A percentile compares a stretch with the other conserved stretches of the same genome.
Evolutionary conservation across 768 basidiomycete species (phyloP).

Genomic region (Collybia sordida): DNA sequence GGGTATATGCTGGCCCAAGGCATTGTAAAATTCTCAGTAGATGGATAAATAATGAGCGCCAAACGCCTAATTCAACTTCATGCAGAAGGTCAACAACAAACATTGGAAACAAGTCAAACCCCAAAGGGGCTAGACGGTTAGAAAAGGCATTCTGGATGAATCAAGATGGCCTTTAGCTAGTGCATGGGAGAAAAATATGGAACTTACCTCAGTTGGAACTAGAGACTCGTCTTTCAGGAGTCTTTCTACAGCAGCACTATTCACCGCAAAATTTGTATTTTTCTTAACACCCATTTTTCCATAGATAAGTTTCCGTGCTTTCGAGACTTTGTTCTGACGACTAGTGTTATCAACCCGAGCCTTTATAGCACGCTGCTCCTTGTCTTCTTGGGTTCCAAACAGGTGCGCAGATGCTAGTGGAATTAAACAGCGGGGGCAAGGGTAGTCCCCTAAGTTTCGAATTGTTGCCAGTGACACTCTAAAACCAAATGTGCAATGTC

Average conservation of each 20-base stretch:
- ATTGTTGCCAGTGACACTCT: constrained; percentile 32
- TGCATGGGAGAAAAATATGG: not conserved
- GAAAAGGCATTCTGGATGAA: constrained; percentile 31
- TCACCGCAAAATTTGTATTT: not conserved
- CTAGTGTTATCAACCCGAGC: not conserved
- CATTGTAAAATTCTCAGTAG: constrained; percentile 28
- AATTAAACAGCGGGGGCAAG: constrained; percentile 34
- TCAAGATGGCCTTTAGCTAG: not conserved
- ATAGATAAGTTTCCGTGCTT: constrained; percentile 6
- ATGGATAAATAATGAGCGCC: constrained; percentile 35
- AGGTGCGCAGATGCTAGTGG: constrained; percentile 15
- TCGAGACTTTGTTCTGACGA: not conserved
- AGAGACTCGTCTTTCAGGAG: constrained; percentile 3
- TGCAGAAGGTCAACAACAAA: constrained; percentile 38
- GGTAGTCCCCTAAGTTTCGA: constrained; percentile 25
- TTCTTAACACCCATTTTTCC: no score
- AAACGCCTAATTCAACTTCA: constrained; percentile 39
- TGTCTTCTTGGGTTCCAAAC: constrained; percentile 22
- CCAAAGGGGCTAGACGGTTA: constrained; percentile 10
- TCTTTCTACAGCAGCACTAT: constrained; percentile 6
- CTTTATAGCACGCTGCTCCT: not conserved
- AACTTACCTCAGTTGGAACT: constrained; percentile 11
- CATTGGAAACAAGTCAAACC: constrained; percentile 21
- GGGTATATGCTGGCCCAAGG: constrained; percentile 6
- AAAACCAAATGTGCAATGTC: not conserved